A percentile compares a stretch with the other conserved stretches of the same genome.
phyloP scores from a whole-genome alignment of 176 grass and related monocot species.

The Sorghum bicolor region DNA sequence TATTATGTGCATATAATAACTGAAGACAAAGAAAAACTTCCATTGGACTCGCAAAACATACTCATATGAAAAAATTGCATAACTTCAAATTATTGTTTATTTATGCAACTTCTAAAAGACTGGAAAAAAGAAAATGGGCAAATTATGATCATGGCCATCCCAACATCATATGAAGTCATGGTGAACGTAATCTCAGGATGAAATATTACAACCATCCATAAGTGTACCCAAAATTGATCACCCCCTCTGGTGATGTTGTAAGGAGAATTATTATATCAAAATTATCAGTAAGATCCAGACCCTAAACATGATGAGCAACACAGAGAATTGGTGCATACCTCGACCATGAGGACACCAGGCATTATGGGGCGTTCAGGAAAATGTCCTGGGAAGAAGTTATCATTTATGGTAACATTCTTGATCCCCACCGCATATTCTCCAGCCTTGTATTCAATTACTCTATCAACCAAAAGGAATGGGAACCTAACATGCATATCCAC shows the following conservation, averaged over 20 bases:
- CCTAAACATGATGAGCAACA: not conserved
- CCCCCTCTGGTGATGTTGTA: not conserved
- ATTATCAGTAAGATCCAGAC: not conserved
- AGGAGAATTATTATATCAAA: not conserved
- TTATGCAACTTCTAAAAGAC: not conserved
- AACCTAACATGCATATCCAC: conserved; percentile 35
- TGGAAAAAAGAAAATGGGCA: not conserved
- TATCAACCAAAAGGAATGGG: conserved; percentile 88
- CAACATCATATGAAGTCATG: not conserved
- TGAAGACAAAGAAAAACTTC: not conserved
- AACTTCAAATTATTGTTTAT: not conserved
- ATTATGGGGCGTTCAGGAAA: conserved; percentile 73
- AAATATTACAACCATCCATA: not conserved
- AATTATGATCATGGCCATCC: not conserved
- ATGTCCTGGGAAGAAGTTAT: conserved; percentile 83
- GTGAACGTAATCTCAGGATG: conserved; percentile 13
- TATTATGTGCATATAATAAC: not conserved
- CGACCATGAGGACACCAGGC: conserved; percentile 87
- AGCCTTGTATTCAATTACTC: conserved; percentile 84
- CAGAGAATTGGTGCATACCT: conserved; percentile 35
- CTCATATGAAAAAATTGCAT: not conserved
- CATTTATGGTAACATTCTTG: conserved; percentile 96
- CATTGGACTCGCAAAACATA: not conserved
- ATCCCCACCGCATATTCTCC: conserved; percentile 52
- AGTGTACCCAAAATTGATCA: not conserved